Evolutionary conservation across 2,329 filamentous ascomycete genomes (phyloP).

Genomic region (Cercospora canescens): DNA sequence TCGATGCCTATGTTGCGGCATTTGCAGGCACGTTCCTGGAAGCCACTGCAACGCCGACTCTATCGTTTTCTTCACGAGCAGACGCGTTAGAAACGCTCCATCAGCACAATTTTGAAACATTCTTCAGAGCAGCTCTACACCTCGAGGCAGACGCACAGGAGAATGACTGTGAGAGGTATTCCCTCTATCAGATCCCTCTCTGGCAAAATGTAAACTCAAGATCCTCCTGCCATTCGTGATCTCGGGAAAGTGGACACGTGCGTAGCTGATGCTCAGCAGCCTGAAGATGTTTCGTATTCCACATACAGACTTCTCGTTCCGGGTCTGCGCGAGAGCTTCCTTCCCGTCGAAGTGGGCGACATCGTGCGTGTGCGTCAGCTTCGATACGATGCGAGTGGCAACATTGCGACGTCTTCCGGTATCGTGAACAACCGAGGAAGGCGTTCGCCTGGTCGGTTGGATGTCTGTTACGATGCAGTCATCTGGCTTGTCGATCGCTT

Average conservation of each 20-base stretch:
- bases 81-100: neutral
- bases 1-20: slow-evolving; percentile 10
- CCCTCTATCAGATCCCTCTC: slow-evolving; percentile 21
- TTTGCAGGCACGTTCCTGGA: slow-evolving; percentile 17
- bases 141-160: slow-evolving; percentile 19
- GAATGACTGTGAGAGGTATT: slow-evolving; percentile 25
- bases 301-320: slow-evolving; percentile 24
- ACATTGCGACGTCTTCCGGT: slow-evolving; percentile 3
- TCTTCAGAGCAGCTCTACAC: slow-evolving; percentile 14
- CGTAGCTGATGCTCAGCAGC: neutral
- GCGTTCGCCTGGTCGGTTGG: slow-evolving; percentile 1
- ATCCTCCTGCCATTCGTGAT: neutral
- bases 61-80: neutral
- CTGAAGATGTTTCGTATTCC: slow-evolving; percentile 11
- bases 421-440: neutral
- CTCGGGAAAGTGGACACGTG: neutral
- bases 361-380: slow-evolving; percentile 27
- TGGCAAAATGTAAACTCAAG: neutral
- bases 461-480: slow-evolving; percentile 23
- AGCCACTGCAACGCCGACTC: neutral
- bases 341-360: slow-evolving; percentile 28
- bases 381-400: slow-evolving; percentile 17
- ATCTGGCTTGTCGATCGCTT: slow-evolving; percentile 28
- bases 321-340: slow-evolving; percentile 26
- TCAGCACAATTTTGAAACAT: neutral